phyloP scores from a whole-genome alignment of 129 eudicot genomes.

The Lonicera japonica region DNA sequence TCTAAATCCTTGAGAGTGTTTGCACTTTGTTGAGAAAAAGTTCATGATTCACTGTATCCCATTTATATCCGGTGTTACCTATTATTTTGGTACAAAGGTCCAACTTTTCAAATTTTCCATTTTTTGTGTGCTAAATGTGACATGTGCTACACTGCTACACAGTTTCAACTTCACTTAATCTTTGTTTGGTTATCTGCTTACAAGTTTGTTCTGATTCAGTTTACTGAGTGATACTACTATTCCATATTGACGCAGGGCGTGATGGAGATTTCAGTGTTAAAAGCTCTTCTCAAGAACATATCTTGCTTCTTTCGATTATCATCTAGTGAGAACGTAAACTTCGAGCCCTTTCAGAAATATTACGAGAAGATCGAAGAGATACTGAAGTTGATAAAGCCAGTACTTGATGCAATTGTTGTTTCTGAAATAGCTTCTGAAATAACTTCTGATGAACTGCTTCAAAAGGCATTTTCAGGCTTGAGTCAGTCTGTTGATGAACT shows the following conservation, averaged over 20 bases:
- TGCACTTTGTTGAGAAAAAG: too few species aligned
- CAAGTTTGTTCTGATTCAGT: background rate
- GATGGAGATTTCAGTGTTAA: constrained; percentile 81
- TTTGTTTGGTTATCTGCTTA: background rate
- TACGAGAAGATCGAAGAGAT: constrained; percentile 60
- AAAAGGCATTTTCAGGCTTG: constrained; percentile 47
- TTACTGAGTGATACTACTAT: too few species aligned
- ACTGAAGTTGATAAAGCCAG: constrained; percentile 60
- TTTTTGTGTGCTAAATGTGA: background rate
- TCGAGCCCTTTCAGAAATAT: constrained; percentile 53
- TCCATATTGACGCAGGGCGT: constrained; percentile 32
- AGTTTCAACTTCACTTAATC: background rate
- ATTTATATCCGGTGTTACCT: background rate
- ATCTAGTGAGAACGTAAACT: constrained; percentile 38
- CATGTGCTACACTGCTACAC: background rate
- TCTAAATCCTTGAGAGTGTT: too few species aligned
- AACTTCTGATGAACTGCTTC: constrained; percentile 57
- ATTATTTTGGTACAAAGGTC: background rate
- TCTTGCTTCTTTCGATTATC: constrained; percentile 50
- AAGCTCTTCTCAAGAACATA: constrained; percentile 61
- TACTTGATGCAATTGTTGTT: constrained; percentile 52
- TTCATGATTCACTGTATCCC: background rate
- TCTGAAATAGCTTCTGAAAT: constrained; percentile 49
- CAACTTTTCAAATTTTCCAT: background rate
- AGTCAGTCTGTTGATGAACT: constrained; percentile 55